Base-by-base conservation (phyloP, 2,329 filamentous ascomycete genomes). In the Paraconiothyrium brasiliense region DNA sequence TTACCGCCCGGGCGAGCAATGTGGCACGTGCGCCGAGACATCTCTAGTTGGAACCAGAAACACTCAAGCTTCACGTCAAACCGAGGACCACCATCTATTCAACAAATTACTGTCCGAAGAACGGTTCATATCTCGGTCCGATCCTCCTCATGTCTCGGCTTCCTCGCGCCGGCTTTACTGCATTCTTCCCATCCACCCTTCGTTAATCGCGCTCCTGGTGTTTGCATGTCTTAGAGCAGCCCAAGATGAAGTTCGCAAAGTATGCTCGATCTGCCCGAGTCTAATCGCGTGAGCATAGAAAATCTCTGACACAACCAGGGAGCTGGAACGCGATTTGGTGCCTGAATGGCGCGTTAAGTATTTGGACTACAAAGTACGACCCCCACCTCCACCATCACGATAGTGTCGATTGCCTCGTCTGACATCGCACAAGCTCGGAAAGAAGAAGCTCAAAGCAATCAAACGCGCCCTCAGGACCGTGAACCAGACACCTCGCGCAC, bases 281-380 rank as follows among this genome's bases (percentile, higher is more conserved):
- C 49, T 41, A 51, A 11, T 14, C 6, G 4, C 39, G 16, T 56
- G 24, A 4, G 27, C 16, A 22, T 7, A 30, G 10, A 30, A 24
- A 30, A 30, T 16, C 49, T 49, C 64, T 69, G 59, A 71, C 64
- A n/a, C 41, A 37, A 22, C 32, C 54, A 88, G 86, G 76, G 92
- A 97, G 81, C 85, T 97, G 65, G 92, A 97, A 76, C 87, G 91
- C 74, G 92, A 96, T 72, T 87, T 93, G 57, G 93, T 97, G 67
- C 94, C 94, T 75, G 94, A 98, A 87, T 98, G 94, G 94, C 89
- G 92, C 73, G 87, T 90, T 78, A 97, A 97, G 79, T 98, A 97
- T 79, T 86, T 98, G 70, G 89, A 97, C 80, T 98, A 98, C 84
- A 97, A 97, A 85, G 89, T 89, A 59, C 58, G 78, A 34, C 44